Evolutionary conservation across 2,329 filamentous ascomycete species (phyloP), one percentile per base, ranked within the genome.

Genomic region (Pseudopyricularia cyperi): DNA sequence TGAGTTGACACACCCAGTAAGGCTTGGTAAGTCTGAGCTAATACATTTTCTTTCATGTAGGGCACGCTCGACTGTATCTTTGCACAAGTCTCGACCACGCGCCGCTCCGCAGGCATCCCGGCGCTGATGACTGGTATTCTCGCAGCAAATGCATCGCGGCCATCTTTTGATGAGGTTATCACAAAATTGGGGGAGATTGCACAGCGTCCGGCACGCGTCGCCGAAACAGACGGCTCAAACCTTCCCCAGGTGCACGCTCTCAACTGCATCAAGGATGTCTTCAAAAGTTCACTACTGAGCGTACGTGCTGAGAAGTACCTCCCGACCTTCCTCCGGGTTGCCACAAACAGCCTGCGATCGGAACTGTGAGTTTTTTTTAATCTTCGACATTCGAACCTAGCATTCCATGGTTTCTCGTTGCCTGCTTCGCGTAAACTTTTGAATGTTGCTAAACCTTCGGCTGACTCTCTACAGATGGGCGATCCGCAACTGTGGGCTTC

Each of bases 211-310:
- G 77, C 77, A 3, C 68, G 64, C 9, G 71, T 76, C 42, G 71
- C 74, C 0, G 74, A 79, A 54, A 80, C 76, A 0, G 80, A 83
- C 53, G 79, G 76, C 30, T 77, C 76, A 2, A 83, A 85, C 39
- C 69, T 97, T 4, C 85, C 89, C 0, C 91, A 98, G 66, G 93
- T 98, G 0, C 93, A 98, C 65, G 89, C 93, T 0, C 77, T 95
- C 62, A 98, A 98, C 63, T 95, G 87, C 55, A 71, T 98, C 53
- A 93, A 93, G 62, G 89, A 95, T 57, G 83, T 95, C 2, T 93
- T 96, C 66, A 91, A 87, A 53, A 89, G 84, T 58, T 88, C 89
- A 0, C 79, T 81, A 49, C 73, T 97, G 17, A 75, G 87, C 28
- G 80, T 80, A 52, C 76, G 77, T 51, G 86, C 88, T 0, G 88